Evolutionary conservation across 306 rosid species (phyloP), one percentile per base, ranked within the genome.

Genomic region (Spatholobus suberectus): DNA sequence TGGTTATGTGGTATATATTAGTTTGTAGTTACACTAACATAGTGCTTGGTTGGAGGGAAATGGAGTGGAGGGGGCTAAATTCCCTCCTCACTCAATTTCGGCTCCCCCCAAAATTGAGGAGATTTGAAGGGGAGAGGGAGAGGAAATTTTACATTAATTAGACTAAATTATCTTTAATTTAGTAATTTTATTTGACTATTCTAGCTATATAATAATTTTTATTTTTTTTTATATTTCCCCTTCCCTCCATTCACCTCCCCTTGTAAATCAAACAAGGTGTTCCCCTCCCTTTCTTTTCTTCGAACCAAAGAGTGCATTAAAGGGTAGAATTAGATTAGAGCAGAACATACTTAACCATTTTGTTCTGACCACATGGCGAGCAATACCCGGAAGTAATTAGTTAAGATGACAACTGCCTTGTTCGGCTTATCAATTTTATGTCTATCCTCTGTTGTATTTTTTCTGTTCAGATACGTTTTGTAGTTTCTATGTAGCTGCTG

Each of bases 371-470:
- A 3, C 8, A 2, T 61, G 37, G 8, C 12, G 11, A 29, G 69
- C 41, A 7, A 63, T 34, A 7, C 44, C 15, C 32, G 65, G 46
- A 17, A 29, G 41, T 58, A 5, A 55, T 58, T 46, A 54, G 69
- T 54, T 86, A 13, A 37, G 63, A 40, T 78, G 63, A 20, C 18
- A 54, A 32, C 62, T 68, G 23, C 32, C 61, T 17, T 73, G 26
- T 75, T 78, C 57, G 27, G 35, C 51, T 68, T 67, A 67, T 44
- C 65, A 65, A 14, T 35, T 77, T 72, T 24, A 10, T 51, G 47
- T 32, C 40, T 46, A 61, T 52, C 27, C 26, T 75, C 34, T 52
- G 32, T 75, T 14, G 47, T 13, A 23, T n/a, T 58, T 58, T 29
- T 58, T 21, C 5, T 8, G 4, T 20, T 20, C 10, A 18, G 26